Evolutionary conservation across 495 filamentous ascomycete species (phyloP), one percentile per base, ranked within the genome.

Genomic region (Neurospora sp.): DNA sequence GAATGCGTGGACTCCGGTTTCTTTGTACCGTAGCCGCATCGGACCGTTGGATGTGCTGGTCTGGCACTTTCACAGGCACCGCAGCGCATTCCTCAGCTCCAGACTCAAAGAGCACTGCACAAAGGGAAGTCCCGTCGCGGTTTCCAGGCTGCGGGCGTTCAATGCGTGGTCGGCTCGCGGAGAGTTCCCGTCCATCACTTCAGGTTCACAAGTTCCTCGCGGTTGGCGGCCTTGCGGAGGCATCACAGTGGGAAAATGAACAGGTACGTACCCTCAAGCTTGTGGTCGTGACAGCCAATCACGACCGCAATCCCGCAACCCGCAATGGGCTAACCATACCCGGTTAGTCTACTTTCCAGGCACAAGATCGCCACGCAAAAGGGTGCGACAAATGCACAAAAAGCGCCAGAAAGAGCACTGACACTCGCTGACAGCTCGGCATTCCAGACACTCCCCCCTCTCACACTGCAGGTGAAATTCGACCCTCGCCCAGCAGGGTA

Each of bases 351-450:
- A 68, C 45, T 68, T 35, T 59, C 38, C 41, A 44, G 20, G 53
- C 69, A 42, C 70, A 70, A 74, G 68, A 70, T 74, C 40, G 72
- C 72, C 72, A 72, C 72, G 35, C 31, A 20, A 35, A 71, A 39
- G 44, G 44, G 40, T 69, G 44, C 71, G 40, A 61, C 53, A 61
- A 16, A 61, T 27, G 53, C 53, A 61, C 53, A 59, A 61, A 61
- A 31, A 61, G 22, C 48, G 12, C 12, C 48, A 31, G 22, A 61
- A 16, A 14, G 10, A 61, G 48, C 48, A 61, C 22, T 61, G 22
- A 61, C 48, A 2, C 22, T 61, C 22, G 48, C 48, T 61, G 48
- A 61, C 48, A 61, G 10, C 6, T 59, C 48, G 22, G 48, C 22
- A 61, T 61, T 61, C 4, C 22, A 31, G 22, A 27, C 5, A 61